Evolutionary conservation across 306 rosid species (phyloP).

Genomic region (Citrullus mucosospermus): DNA sequence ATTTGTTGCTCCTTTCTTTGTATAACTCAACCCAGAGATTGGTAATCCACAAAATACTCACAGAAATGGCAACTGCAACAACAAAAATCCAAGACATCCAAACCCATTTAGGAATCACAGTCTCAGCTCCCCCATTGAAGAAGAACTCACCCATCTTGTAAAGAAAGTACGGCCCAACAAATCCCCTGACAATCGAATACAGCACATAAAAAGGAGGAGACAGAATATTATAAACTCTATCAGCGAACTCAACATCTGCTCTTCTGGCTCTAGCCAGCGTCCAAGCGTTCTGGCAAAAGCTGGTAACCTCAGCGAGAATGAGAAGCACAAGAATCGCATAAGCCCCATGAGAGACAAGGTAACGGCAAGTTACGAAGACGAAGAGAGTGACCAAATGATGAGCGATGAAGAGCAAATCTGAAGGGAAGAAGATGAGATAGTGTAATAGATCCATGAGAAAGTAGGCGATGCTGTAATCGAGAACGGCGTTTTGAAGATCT

Average conservation of each 20-base stretch:
- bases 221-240: conserved; percentile 23
- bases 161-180: conserved; percentile 57
- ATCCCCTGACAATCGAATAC: conserved; percentile 52
- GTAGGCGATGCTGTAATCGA: conserved; percentile 83
- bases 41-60: conserved; percentile 67
- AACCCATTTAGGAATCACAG: conserved; percentile 57
- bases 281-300: conserved; percentile 79
- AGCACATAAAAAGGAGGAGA: conserved; percentile 54
- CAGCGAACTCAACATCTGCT: conserved; percentile 37
- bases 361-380: conserved; percentile 78
- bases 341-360: conserved; percentile 56
- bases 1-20: conserved; percentile 25
- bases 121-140: conserved; percentile 34
- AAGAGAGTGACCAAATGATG: conserved; percentile 85
- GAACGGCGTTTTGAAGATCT: conserved; percentile 34
- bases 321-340: conserved; percentile 47
- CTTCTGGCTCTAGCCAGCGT: conserved; percentile 47
- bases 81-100: conserved; percentile 85
- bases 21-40: conserved; percentile 68
- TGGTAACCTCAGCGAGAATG: conserved; percentile 69
- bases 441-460: conserved; percentile 70
- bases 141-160: conserved; percentile 46
- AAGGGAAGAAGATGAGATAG: conserved; percentile 52
- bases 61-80: conserved; percentile 52
- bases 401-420: conserved; percentile 67